Evolutionary conservation across 805 yeast species (phyloP), one percentile per base, ranked within the genome.

Genomic region (Ogataea corticis): DNA sequence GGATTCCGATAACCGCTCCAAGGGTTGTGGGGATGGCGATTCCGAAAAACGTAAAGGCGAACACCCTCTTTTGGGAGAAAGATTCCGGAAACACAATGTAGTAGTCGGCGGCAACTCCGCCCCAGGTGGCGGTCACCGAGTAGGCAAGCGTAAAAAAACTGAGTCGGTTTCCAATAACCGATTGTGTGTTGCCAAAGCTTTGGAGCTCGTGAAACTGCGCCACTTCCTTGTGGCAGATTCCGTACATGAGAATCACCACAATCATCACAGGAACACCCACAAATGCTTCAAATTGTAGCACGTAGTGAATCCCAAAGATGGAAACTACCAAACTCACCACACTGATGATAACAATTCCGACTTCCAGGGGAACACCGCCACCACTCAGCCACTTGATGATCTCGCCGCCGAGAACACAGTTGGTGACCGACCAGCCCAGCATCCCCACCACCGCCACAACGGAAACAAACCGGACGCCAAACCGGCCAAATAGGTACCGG

Each of bases 341-440:
- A 11, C 86, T 79, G 45, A 88, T 83, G 39, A 89, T 82, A 19
- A 85, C 64, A 45, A 89, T 84, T 4, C 96, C 96, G 15, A 81
- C 82, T 59, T 82, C 80, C 31, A 87, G 58, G 2, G 95, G 88
- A 1, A 88, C 75, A 49, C 71, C 75, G 13, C 79, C 86, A 54
- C 81, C 67, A 32, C 89, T 81, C 16, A 89, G 70, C 33, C 85
- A 76, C 7, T 80, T 72, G 38, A 89, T 65, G 48, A 89, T 83
- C 65, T 89, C 90, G 15, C 97, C 97, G 31, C 96, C 96, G 45
- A 87, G 82, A 39, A 88, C 94, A 54, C 86, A 79, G 61, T 87
- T 88, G n/a, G 88, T 90, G 29, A 89, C 83, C n/a, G 92, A 80
- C 96, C 96, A 89, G n/a, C 96, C 96, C 55, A 87, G 62, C 13